phyloP scores from a whole-genome alignment of 225 moss, liverwort and hornwort species.

The Neckera pumila region DNA sequence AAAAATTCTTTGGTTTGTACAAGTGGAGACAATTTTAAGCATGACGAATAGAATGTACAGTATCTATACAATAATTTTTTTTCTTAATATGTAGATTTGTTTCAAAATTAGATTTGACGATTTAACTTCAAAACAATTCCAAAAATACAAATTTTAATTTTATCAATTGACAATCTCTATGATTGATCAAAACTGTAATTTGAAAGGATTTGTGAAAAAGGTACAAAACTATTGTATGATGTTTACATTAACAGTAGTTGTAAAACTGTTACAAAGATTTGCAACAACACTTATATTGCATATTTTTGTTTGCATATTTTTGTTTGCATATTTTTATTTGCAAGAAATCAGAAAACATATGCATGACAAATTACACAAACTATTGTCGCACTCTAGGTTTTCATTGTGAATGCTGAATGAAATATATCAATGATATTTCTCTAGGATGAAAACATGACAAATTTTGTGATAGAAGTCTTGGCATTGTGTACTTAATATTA shows the following conservation, averaged over 20 bases:
- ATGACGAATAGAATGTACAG: not conserved
- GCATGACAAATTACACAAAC: accelerated
- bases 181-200: not conserved
- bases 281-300: not conserved
- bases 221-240: not conserved
- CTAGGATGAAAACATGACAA: accelerated
- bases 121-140: not conserved
- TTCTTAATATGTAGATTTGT: not conserved
- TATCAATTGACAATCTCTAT: not conserved
- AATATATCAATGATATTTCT: not conserved
- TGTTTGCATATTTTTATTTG: too few species aligned
- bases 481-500: not conserved
- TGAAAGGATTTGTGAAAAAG: not conserved
- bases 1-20: too few species aligned
- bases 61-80: accelerated
- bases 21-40: not conserved
- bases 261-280: not conserved
- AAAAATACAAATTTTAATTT: not conserved
- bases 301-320: too few species aligned
- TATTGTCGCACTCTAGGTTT: accelerated
- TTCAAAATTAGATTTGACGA: not conserved
- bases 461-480: accelerated
- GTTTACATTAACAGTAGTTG: not conserved
- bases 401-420: accelerated
- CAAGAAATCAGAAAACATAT: not conserved